Conservation (phyloP, 2,329 filamentous ascomycete genomes). For the Aspergillus bombycis region DNA sequence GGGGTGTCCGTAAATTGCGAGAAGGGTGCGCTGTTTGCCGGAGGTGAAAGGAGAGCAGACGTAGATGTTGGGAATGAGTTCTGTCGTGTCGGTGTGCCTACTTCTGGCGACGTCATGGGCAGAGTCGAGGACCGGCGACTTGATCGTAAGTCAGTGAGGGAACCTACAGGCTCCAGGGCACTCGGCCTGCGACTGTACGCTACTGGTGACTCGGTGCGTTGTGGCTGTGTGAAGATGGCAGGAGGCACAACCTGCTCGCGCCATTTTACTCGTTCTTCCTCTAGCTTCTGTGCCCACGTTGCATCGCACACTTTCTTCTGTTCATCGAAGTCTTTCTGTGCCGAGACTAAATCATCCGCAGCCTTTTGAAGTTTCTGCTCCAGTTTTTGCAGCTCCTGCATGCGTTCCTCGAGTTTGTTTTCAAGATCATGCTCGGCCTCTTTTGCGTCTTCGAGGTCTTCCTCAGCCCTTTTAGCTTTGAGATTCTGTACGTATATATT, state of each 20-base stretch:
- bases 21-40: constrained; percentile 26
- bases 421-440: constrained; percentile 45
- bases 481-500: constrained; percentile 55
- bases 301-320: constrained; percentile 63
- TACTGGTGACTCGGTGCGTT: constrained; percentile 45
- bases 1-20: constrained; percentile 34
- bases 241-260: constrained; percentile 49
- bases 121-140: constrained; percentile 46
- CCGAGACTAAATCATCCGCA: constrained; percentile 65
- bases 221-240: constrained; percentile 40
- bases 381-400: constrained; percentile 59
- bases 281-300: constrained; percentile 60
- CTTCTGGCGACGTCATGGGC: constrained; percentile 39
- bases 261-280: constrained; percentile 67
- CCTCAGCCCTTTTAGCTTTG: constrained; percentile 71
- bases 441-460: constrained; percentile 74
- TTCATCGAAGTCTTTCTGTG: constrained; percentile 58
- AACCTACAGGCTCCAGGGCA: constrained; percentile 41
- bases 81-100: constrained; percentile 49
- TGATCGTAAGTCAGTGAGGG: constrained; percentile 42
- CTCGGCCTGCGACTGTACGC: constrained; percentile 44
- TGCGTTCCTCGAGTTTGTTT: constrained; percentile 65
- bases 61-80: constrained; percentile 47
- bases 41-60: constrained; percentile 33
- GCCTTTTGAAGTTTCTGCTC: constrained; percentile 49